Evolutionary conservation across 140 eudicot genomes (phyloP), one percentile per base, ranked within the genome.

Genomic region (Anethum foeniculum): DNA sequence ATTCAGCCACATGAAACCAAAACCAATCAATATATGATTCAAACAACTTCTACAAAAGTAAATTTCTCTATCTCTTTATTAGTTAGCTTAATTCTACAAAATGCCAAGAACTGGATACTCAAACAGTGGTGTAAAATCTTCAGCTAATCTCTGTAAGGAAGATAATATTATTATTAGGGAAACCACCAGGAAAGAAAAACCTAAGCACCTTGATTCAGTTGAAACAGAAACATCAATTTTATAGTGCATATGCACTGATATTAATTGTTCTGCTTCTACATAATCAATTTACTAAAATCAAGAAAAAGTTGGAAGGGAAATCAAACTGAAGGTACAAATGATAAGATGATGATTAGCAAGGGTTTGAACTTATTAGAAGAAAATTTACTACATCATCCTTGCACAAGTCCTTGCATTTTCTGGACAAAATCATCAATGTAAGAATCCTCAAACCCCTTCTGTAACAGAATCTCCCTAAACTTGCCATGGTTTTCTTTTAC

Each of bases 401-500:
- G 67, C 34, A 77, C 3, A 5, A 51, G 67, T 64, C 43, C 80
- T 51, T 77, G 69, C 46, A 77, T 16, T 41, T 52, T 51, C 48
- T 77, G 44, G 15, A 77, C 47, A 77, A 77, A 77, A 13, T n/a
- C 48, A 18, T 52, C 67, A 18, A 77, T 10, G 19, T 52, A 77
- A 28, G 80, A 48, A 77, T 77, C 32, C 28, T 77, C 89, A 71
- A 83, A 80, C 28, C 81, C 14, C 4, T 44, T 78, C 52, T 7
- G 48, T 68, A 75, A 23, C 69, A 81, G 25, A 27, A 86, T 62
- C 39, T 81, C 84, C 71, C 83, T 86, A 81, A 78, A 86, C 41
- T 83, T 84, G 2, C 75, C 71, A 69, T 48, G 85, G 69, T 83
- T 83, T 12, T 19, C 77, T 44, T 80, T 49, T 3, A 79, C 78